These are phyloP conservation scores for Rubia peregrina DNA, from an alignment of 305 asterid species.

Conservation along the genomic window DNA sequence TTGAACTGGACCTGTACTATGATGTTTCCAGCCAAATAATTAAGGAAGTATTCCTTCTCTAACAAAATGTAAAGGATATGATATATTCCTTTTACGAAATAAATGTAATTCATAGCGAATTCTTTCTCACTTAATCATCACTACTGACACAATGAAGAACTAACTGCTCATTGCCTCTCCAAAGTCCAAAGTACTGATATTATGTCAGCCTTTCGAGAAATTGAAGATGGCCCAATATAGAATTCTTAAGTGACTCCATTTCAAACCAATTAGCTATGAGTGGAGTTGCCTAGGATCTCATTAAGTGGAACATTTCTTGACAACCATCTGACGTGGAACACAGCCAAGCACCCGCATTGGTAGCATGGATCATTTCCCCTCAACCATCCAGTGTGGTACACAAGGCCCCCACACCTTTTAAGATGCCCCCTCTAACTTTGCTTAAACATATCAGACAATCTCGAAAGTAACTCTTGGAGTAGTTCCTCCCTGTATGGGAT, in stretches of 20 bases:
- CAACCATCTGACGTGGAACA: no score
- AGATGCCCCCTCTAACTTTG: neutral
- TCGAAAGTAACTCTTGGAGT: neutral
- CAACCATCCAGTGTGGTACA: no score
- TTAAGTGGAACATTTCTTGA: no score
- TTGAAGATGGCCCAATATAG: neutral
- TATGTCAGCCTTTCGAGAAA: neutral
- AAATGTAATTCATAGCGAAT: neutral
- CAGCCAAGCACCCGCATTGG: no score
- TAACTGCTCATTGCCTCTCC: neutral
- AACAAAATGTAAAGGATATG: neutral
- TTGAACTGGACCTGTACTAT: neutral
- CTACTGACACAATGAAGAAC: neutral
- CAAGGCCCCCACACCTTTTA: no score
- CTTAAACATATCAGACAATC: neutral
- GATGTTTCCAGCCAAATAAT: neutral
- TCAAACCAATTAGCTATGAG: no score
- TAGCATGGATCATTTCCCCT: no score
- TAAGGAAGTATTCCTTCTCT: neutral
- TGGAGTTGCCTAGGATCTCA: no score
- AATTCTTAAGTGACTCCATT: no score
- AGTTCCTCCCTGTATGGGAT: neutral
- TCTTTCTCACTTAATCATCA: neutral
- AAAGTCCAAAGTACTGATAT: neutral
- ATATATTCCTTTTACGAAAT: neutral